Base-by-base conservation (phyloP, 2,329 filamentous ascomycete species). In the Ascochyta rabiei region DNA sequence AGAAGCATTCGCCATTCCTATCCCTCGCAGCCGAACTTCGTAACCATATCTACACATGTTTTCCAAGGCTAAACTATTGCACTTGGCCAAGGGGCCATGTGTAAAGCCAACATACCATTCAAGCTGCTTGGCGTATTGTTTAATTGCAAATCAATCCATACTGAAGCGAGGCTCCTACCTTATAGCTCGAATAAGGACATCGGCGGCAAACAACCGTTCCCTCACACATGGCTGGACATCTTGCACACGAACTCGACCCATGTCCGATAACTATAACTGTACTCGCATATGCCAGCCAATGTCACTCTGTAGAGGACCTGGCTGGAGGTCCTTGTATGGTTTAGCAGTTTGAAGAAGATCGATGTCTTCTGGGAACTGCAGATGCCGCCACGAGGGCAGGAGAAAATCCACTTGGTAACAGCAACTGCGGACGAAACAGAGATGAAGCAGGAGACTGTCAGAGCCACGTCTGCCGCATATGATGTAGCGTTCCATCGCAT, bases 321-420 rank as follows among this genome's bases (percentile, higher is more conserved):
- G 52, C 12, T 55, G 35, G 52, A 41, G 6, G 18, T 45, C 8
- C 28, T 55, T 12, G 15, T 18, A 30, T 34, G 35, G n/a, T 55
- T 55, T 34, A 40, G 9, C 6, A 7, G 18, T 16, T 26, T 55
- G 15, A 26, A 45, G 15, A 34, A 37, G 15, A 21, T 49, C 19
- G 52, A 49, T 12, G 16, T 49, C 12, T 28, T 41, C n/a, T 55
- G 41, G 40, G 35, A 40, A 24, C 33, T 55, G 30, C 41, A 23
- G 5, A 13, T 55, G 28, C 45, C 40, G n/a, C n/a, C 45, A 6
- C 49, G 34, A 39, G 52, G 45, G 6, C 24, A 31, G 12, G 52
- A 55, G 18, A 46, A 55, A 6, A 35, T 46, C 5, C 23, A 50
- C 41, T 31, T 55, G 30, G 44, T 46, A 30, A 46, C 52, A 19